These are phyloP conservation scores for Fraxinus floribunda DNA, from an alignment of 305 asterid species.

Conservation along the genomic window DNA sequence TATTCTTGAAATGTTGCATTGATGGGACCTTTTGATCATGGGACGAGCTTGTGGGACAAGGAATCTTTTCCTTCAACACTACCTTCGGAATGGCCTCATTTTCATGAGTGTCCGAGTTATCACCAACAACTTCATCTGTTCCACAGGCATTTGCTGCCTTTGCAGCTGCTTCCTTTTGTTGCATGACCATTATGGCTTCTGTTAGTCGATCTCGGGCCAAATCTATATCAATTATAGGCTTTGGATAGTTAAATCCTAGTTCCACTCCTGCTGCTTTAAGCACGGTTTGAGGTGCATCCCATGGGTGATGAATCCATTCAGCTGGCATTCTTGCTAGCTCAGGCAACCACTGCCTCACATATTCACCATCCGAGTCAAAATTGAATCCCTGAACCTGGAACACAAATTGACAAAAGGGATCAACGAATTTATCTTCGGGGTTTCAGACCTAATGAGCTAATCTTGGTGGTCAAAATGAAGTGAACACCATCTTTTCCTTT, in stretches of 20 bases:
- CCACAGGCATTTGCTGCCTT: constrained; percentile 21
- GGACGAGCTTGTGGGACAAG: constrained; percentile 62
- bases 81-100: constrained; percentile 28
- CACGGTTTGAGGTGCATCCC: constrained; percentile 75
- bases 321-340: constrained; percentile 84
- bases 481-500: neutral
- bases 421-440: neutral
- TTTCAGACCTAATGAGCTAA: neutral
- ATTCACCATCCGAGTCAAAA: constrained; percentile 82
- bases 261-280: constrained; percentile 83
- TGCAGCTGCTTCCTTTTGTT: constrained; percentile 28
- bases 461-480: neutral
- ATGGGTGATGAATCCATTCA: constrained; percentile 96
- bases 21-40: constrained; percentile 82
- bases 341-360: constrained; percentile 85
- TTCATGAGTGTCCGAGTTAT: constrained; percentile 46
- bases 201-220: constrained; percentile 66
- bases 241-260: constrained; percentile 79
- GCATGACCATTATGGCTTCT: constrained; percentile 64
- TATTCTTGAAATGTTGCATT: constrained; percentile 35
- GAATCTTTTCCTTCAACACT: constrained; percentile 33
- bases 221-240: constrained; percentile 70
- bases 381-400: constrained; percentile 86
- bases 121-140: constrained; percentile 62
- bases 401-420: constrained; percentile 1